phyloP scores from a whole-genome alignment of 192 early-diverging fungal genomes.

The Coemansia sp. region DNA sequence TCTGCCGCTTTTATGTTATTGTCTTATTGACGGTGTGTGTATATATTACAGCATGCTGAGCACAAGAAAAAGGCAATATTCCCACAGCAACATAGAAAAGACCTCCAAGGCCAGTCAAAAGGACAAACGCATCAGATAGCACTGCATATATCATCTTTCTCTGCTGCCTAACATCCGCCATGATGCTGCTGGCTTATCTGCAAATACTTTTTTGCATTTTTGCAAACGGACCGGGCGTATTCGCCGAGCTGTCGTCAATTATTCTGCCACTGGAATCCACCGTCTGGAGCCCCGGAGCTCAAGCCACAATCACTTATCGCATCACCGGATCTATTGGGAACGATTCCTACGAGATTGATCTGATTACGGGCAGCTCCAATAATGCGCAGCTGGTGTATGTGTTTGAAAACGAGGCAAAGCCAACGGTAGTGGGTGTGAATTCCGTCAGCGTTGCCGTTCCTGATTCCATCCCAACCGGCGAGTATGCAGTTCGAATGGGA shows the following conservation, averaged over 20 bases:
- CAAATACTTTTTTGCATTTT: background rate
- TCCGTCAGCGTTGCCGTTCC: slow-evolving; percentile 27
- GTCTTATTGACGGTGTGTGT: no score
- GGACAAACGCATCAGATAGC: no score
- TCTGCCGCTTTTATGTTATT: no score
- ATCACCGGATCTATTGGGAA: slow-evolving; percentile 13
- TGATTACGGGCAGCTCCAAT: slow-evolving; percentile 23
- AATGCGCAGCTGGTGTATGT: slow-evolving; percentile 37
- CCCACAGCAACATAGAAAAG: no score
- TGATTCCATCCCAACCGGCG: slow-evolving; percentile 15
- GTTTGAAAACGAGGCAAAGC: slow-evolving; percentile 18
- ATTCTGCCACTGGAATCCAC: slow-evolving; percentile 21
- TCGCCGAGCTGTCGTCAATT: slow-evolving; percentile 18
- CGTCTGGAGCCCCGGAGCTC: slow-evolving; percentile 15
- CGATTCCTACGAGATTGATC: slow-evolving; percentile 28
- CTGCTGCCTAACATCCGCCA: no score
- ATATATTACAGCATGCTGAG: no score
- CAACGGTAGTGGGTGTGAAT: slow-evolving; percentile 16
- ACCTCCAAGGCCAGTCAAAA: no score
- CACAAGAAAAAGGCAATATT: no score
- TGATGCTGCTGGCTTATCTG: background rate
- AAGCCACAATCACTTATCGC: slow-evolving; percentile 17
- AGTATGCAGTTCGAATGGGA: slow-evolving; percentile 24
- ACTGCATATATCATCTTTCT: no score
- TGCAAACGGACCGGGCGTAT: background rate